Base-by-base conservation (phyloP, 2,329 filamentous ascomycete genomes). In the Penicillium sp. region DNA sequence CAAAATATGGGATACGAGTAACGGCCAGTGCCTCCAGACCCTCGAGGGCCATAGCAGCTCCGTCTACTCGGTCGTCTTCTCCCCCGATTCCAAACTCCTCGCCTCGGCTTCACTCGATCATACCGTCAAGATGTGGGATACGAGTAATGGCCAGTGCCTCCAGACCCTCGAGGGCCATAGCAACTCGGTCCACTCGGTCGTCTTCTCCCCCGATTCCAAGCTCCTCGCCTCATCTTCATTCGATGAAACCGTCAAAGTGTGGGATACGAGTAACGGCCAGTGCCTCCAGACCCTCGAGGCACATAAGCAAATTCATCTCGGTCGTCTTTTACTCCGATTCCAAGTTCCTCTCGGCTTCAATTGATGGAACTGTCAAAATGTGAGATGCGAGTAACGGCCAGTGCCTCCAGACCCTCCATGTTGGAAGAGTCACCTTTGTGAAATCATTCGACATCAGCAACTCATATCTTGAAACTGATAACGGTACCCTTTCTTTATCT, bases 191-290 rank as follows among this genome's bases (percentile, higher is more conserved):
- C 10, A n/a, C 17, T 63, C 53, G 7, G 40, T 63, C 24, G 26
- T 26, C 24, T 60, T 47, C 24, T 60, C 57, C 8, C 33, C 40
- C 44, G 49, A 63, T 60, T 56, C 24, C 13, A 58, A 33, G 17
- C 54, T 63, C 1, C 61, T 63, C 26, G 57, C 54, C 17, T 40
- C 37, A 8, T n/a, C 30, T 12, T 60, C 58, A 33, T 6, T 28
- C 8, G 28, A 22, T 10, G 28, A 55, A 17, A 51, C 44, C 2
- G 42, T 60, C 35, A 60, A 56, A 35, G 24, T 60, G 8, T 56
- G 53, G 53, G 45, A 60, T 53, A 8, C 22, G 4, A 26, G 33
- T 26, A 56, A 10, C 17, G 26, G 35, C 0, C 33, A 56, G 3
- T 44, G 51, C 22, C n/a, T 51, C 2, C 19, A 28, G 42, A 51